A percentile compares a stretch with the other conserved stretches of the same genome.
Conservation (phyloP, 2,329 filamentous ascomycete genomes). For the Dactylellina cionopaga region DNA sequence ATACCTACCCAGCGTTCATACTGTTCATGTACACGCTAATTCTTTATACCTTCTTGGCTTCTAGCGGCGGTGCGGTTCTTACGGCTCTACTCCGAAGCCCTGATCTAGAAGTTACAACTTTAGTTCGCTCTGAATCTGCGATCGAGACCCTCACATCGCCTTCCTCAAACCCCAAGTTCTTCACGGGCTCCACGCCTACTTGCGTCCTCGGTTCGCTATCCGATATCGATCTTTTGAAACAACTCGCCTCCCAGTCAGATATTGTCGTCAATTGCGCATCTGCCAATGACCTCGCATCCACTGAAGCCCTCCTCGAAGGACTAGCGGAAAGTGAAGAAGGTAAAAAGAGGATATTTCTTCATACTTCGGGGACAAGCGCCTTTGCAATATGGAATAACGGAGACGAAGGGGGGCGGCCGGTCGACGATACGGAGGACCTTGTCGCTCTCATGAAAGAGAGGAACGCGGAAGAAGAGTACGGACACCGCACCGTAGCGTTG, state of each 20-base stretch:
- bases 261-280: constrained; percentile 47
- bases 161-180: constrained; percentile 42
- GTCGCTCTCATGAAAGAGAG: constrained; percentile 27
- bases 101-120: constrained; percentile 29
- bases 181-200: constrained; percentile 34
- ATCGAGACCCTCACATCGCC: constrained; percentile 42
- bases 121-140: constrained; percentile 41
- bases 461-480: constrained; percentile 29
- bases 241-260: constrained; percentile 31
- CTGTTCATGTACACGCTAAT: not conserved
- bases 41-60: not conserved
- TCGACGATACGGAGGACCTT: constrained; percentile 23
- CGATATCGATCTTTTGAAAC: constrained; percentile 22
- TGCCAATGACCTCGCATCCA: constrained; percentile 28
- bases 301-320: constrained; percentile 22
- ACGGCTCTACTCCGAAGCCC: constrained; percentile 36
- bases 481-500: constrained; percentile 30
- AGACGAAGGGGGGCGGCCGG: constrained; percentile 20
- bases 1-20: too few relatives aligned
- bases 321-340: constrained; percentile 9
- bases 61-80: constrained; percentile 34
- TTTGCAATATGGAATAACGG: constrained; percentile 28
- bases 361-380: constrained; percentile 40
- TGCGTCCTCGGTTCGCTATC: constrained; percentile 29
- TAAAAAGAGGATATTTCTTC: constrained; percentile 37